Evolutionary conservation across 2,329 filamentous ascomycete genomes (phyloP), one percentile per base, ranked within the genome.

Genomic region (Blastomyces silverae): DNA sequence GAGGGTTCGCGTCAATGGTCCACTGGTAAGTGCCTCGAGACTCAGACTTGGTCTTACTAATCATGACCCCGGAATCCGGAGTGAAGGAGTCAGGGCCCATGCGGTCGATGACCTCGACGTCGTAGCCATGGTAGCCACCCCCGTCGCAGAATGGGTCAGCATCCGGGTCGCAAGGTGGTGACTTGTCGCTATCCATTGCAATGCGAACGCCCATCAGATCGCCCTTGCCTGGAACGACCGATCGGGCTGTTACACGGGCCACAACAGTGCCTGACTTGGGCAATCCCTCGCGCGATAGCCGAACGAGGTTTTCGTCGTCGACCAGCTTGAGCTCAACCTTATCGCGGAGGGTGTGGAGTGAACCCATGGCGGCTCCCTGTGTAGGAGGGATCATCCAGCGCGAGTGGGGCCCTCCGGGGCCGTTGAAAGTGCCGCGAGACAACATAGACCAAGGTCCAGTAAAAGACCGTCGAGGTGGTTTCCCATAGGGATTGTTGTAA

Each of bases 391-490:
- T 64, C 44, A 63, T 56, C 67, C 66, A 68, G 61, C 66, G 67
- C 8, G 66, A 63, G 50, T 68, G 67, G 34, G 67, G 67, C 17
- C 67, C 67, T 42, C 67, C 67, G 7, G 67, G 67, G 10, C 67
- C 67, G 31, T 68, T 68, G 58, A 68, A 68, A 39, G 64, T 66
- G 15, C 67, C 67, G 15, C 67, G 67, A 58, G 66, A 68, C 64
- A 68, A 59, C 67, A 68, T 68, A 22, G 67, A 68, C 67, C 67
- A 68, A 31, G 66, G 67, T 4, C 67, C 67, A 31, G 67, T 67
- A 55, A 28, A 66, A 7, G 67, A 37, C n/a, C 67, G 66, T 37
- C 61, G 64, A 4, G 61, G 46, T 10, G 67, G 67, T 0, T 55
- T 50, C 20, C 66, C 66, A 28, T 66, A 68, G 42, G 67, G 67